Conservation (phyloP, 2,329 filamentous ascomycete genomes). For the Cercospora beticola region DNA sequence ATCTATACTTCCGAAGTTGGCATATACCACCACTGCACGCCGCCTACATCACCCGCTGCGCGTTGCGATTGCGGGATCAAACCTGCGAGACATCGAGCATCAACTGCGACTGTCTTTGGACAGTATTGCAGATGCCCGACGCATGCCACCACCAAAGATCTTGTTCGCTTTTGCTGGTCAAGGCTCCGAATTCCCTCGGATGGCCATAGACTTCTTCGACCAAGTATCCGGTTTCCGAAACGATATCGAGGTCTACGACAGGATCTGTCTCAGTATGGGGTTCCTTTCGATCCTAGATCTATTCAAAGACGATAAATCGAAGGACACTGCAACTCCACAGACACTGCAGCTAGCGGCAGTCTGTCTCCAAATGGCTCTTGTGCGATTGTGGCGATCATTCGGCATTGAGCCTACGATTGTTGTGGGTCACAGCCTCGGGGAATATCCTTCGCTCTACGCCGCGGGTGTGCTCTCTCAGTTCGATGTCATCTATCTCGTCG, state of each 20-base stretch:
- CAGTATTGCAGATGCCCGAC: neutral
- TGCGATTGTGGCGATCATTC: neutral
- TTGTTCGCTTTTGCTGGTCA: neutral
- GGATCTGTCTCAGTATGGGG: neutral
- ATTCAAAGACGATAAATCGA: neutral
- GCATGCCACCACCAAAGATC: neutral
- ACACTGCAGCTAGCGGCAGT: neutral
- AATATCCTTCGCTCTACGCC: neutral
- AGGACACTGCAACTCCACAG: neutral
- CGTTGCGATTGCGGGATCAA: neutral
- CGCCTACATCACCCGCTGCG: neutral
- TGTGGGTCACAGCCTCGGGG: neutral
- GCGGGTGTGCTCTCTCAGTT: neutral
- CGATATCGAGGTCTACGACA: neutral
- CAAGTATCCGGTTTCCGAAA: neutral
- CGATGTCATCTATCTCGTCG: neutral
- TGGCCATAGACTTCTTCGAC: neutral
- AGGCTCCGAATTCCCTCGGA: neutral
- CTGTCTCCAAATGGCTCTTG: neutral
- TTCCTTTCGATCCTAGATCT: neutral
- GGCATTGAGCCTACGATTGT: neutral
- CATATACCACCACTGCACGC: neutral
- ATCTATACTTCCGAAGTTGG: neutral
- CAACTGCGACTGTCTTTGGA: neutral
- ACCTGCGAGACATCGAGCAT: neutral